These are phyloP conservation scores for Citeromyces matritensis DNA, from an alignment of 805 yeast species.

Conservation along the genomic window DNA sequence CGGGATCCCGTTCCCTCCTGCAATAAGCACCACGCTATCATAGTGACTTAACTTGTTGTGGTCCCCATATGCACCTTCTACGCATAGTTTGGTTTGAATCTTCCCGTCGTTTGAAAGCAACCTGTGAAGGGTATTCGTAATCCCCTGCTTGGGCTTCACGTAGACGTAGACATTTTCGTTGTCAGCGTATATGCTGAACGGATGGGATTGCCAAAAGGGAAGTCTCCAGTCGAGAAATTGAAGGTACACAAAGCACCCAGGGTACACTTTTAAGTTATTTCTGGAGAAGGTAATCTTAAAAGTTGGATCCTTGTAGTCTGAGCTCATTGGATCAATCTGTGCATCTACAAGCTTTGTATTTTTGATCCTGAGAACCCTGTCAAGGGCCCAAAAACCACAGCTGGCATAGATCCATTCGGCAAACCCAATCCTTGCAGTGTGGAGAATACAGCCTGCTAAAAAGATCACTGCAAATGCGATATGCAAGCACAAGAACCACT, in stretches of 20 bases:
- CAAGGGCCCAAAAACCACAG: constrained; percentile 34
- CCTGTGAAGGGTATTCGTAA: constrained; percentile 27
- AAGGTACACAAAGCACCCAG: constrained; percentile 1
- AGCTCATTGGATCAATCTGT: too few relatives aligned
- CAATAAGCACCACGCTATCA: constrained; percentile 40
- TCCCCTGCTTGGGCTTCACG: constrained; percentile 42
- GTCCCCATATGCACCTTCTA: constrained; percentile 67
- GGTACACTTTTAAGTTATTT: too few relatives aligned
- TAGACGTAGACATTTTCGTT: constrained; percentile 22
- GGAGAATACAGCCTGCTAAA: constrained; percentile 41
- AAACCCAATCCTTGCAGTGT: constrained; percentile 24
- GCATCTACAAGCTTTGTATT: too few relatives aligned
- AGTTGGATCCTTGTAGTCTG: too few relatives aligned
- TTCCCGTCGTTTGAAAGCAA: constrained; percentile 10
- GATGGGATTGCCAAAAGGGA: constrained; percentile 60
- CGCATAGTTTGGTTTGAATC: constrained; percentile 16
- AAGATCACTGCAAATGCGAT: constrained; percentile 37
- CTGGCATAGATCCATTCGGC: constrained; percentile 19
- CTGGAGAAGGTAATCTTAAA: too few relatives aligned
- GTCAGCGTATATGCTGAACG: constrained; percentile 42
- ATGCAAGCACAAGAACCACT: constrained; percentile 41
- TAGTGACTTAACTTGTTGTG: constrained; percentile 29
- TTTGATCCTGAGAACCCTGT: constrained; percentile 28
- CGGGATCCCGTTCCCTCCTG: constrained; percentile 70
- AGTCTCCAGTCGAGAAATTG: constrained; percentile 37